phyloP scores from a whole-genome alignment of 352 stramenopile species.

The Blastocystis sp. region DNA sequence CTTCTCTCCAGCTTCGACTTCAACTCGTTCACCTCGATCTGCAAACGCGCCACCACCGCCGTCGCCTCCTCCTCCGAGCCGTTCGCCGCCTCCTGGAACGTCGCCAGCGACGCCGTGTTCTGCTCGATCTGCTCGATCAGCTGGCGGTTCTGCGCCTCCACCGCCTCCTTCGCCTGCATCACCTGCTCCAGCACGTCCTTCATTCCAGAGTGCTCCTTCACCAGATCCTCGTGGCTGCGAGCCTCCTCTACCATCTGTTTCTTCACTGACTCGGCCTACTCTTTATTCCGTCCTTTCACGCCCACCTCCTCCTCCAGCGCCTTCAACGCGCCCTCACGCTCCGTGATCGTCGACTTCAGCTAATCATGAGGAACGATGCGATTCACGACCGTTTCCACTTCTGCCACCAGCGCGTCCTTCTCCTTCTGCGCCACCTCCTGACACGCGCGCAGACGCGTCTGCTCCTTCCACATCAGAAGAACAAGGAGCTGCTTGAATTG shows the following conservation, averaged over 20 bases:
- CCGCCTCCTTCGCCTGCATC: background rate
- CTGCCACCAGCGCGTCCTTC: background rate
- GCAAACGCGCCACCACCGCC: constrained; percentile 36
- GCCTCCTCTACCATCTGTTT: background rate
- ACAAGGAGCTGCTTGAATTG: background rate
- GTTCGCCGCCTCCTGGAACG: constrained; percentile 58
- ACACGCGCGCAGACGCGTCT: background rate
- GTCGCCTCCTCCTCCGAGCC: constrained; percentile 20
- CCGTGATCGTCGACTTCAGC: background rate
- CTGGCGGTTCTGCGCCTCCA: background rate
- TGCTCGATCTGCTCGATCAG: constrained; percentile 55
- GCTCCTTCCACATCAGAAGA: background rate
- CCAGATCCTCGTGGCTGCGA: constrained; percentile 9
- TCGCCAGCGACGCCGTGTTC: constrained; percentile 15
- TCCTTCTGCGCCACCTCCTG: background rate
- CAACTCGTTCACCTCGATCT: constrained; percentile 64
- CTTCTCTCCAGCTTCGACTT: constrained; percentile 1
- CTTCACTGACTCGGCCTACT: background rate
- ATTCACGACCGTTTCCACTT: background rate
- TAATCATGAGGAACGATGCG: background rate
- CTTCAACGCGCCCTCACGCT: background rate
- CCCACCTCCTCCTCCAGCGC: background rate
- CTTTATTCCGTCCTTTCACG: background rate
- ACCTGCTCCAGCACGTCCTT: constrained; percentile 1
- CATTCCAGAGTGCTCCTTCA: constrained; percentile 23